Conservation (phyloP, 306 rosid genomes). For the Cicer arietinum region DNA sequence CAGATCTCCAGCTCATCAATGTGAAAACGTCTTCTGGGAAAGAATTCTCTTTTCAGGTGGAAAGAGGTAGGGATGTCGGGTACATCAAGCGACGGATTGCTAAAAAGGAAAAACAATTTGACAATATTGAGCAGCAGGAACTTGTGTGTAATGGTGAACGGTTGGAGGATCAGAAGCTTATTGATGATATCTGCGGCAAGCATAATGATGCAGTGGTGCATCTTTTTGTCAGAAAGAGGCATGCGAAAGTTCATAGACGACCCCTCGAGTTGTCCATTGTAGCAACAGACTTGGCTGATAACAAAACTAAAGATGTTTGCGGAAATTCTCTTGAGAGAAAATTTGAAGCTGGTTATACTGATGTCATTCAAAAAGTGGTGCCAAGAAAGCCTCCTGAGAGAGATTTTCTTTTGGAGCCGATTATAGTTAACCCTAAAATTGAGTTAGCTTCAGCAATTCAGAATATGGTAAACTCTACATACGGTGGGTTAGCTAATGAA, state of each 20-base stretch:
- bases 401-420: conserved; percentile 65
- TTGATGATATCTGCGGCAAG: conserved; percentile 67
- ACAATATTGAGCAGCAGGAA: conserved; percentile 75
- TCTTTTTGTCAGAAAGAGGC: conserved; percentile 66
- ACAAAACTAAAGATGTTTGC: background rate
- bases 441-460: conserved; percentile 56
- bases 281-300: conserved; percentile 53
- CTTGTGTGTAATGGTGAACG: conserved; percentile 70
- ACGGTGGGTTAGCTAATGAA: conserved; percentile 63
- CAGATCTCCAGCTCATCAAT: conserved; percentile 83
- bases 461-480: conserved; percentile 70
- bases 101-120: conserved; percentile 65
- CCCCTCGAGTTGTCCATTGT: conserved; percentile 81
- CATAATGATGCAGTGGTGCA: conserved; percentile 77
- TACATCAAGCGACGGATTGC: conserved; percentile 68
- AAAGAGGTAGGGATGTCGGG: conserved; percentile 73
- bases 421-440: conserved; percentile 70
- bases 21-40: conserved; percentile 70
- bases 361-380: conserved; percentile 39
- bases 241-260: conserved; percentile 66
- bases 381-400: conserved; percentile 50
- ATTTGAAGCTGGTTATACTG: conserved; percentile 45
- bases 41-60: conserved; percentile 72
- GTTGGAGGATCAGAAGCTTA: conserved; percentile 81
- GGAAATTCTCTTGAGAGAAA: conserved; percentile 5